Evolutionary conservation across 768 basidiomycete genomes (phyloP), one percentile per base, ranked within the genome.

Genomic region (Lactifluus echinatus): DNA sequence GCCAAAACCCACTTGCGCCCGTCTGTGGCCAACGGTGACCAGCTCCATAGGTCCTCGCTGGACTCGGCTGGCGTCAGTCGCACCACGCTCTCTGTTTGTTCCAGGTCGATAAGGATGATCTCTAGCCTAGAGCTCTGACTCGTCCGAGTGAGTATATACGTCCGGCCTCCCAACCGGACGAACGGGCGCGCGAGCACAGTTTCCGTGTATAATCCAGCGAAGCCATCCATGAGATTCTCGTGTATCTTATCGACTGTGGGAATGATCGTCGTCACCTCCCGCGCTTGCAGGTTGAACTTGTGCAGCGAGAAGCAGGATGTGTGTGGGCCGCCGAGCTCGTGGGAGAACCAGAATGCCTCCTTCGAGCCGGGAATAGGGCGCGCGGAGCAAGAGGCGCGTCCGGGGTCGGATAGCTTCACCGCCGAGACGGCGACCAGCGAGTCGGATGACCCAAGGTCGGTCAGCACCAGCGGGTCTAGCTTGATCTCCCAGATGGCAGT

Each of bases 141-240:
- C 14, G 66, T 65, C 19, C 61, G 57, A 17, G 65, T 51, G 14
- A 62, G 56, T 29, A 68, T 15, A 11, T 60, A 54, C 15, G 56
- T 21, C 5, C 46, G 45, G 10, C 26, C 45, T 17, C 53, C 44
- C 5, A 52, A 29, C 3, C 54, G 39, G 8, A 72, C 49, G 47
- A 72, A 69, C 2, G 69, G 66, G 15, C 59, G 53, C 8, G 63
- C 31, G 2, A 68, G 65, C 4, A 69, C 57, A 21, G 58, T 59
- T 26, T 68, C 67, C 45, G 62, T 45, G 55, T 69, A 73, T 8
- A 73, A 53, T 2, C 72, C 72, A 2, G 72, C 70, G 58, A 72
- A 71, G 3, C 62, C 67, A 3, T 49, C 28, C 11, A 68, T 55
- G 24, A 53, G 19, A 21, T 36, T 29, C 1, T 61, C 33, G 14